Evolutionary conservation across 768 basidiomycete genomes (phyloP).

Genomic region (Nidularia sp.): DNA sequence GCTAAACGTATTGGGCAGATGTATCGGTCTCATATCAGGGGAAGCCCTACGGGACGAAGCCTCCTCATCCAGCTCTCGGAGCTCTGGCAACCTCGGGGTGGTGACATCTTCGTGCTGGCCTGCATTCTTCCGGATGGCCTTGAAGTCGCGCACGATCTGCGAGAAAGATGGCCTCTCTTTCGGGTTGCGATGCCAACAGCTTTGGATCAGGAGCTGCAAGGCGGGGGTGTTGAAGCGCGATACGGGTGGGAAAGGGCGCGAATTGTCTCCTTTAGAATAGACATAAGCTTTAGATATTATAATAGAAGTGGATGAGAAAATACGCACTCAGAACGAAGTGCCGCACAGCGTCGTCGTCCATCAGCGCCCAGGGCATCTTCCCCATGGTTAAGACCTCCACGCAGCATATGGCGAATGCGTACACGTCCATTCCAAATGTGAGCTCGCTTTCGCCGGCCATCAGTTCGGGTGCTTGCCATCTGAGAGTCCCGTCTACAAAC

Average conservation of each 20-base stretch:
- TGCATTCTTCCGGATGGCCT: slow-evolving; percentile 35
- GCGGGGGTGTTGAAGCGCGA: slow-evolving; percentile 30
- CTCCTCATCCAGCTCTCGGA: slow-evolving; percentile 13
- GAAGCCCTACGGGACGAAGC: slow-evolving; percentile 14
- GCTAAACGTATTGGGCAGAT: slow-evolving; percentile 11
- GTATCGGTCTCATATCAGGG: slow-evolving; percentile 26
- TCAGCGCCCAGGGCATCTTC: slow-evolving; percentile 51
- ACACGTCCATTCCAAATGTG: slow-evolving; percentile 62
- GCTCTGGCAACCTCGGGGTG: slow-evolving; percentile 8
- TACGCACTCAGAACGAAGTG: slow-evolving; percentile 47
- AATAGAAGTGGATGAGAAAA: slow-evolving; percentile 8
- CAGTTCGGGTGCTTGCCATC: slow-evolving; percentile 74
- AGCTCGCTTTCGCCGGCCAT: slow-evolving; percentile 43
- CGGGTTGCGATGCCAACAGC: slow-evolving; percentile 58
- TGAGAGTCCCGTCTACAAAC: slow-evolving; percentile 52
- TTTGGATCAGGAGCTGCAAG: slow-evolving; percentile 41
- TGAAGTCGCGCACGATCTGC: slow-evolving; percentile 43
- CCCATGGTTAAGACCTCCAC: slow-evolving; percentile 67
- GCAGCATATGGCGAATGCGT: slow-evolving; percentile 66
- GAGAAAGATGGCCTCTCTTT: slow-evolving; percentile 49
- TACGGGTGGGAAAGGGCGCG: slow-evolving; percentile 49
- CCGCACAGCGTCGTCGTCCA: slow-evolving; percentile 48
- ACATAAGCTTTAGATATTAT: slow-evolving; percentile 4
- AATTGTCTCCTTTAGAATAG: slow-evolving; percentile 35
- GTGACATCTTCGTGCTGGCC: slow-evolving; percentile 25